Percentiles rank a stretch among this genome's conserved stretches.
phyloP scores from a whole-genome alignment of 106 monocot genomes.

The Vanilla planifolia region DNA sequence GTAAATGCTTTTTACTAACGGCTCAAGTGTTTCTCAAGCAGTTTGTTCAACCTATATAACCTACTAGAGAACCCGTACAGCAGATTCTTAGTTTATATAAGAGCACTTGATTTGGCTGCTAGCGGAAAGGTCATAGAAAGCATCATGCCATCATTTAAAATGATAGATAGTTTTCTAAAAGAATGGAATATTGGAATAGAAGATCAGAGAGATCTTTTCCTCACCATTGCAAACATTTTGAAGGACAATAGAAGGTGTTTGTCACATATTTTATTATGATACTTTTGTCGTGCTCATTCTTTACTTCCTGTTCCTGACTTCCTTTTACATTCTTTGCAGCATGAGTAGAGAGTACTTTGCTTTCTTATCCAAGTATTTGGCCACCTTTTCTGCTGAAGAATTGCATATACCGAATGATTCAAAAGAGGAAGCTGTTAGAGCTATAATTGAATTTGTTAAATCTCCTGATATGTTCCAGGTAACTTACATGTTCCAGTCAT shows the following conservation, averaged over 20 bases:
- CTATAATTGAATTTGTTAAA: slow-evolving; percentile 87
- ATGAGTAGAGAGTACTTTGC: slow-evolving; percentile 59
- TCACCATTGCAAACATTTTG: slow-evolving; percentile 60
- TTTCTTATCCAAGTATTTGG: slow-evolving; percentile 83
- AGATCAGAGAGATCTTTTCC: slow-evolving; percentile 82
- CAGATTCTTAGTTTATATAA: slow-evolving; percentile 75
- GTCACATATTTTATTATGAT: background rate
- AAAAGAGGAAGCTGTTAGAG: slow-evolving; percentile 82
- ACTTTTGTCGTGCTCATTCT: background rate
- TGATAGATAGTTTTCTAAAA: slow-evolving; percentile 62
- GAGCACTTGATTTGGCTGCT: slow-evolving; percentile 62
- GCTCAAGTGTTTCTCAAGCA: slow-evolving; percentile 24
- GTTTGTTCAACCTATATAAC: slow-evolving; percentile 91
- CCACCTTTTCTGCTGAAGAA: slow-evolving; percentile 75
- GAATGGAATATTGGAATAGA: slow-evolving; percentile 77
- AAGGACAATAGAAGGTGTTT: slow-evolving; percentile 87
- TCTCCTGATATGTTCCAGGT: slow-evolving; percentile 83
- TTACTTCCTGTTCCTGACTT: background rate
- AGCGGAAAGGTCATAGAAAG: slow-evolving; percentile 70
- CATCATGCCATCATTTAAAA: slow-evolving; percentile 82
- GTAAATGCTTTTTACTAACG: background rate
- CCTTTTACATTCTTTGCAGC: slow-evolving; percentile 25
- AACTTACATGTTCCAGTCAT: background rate
- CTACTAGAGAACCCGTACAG: slow-evolving; percentile 73
- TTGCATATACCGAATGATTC: slow-evolving; percentile 41